phyloP scores from a whole-genome alignment of 2,329 filamentous ascomycete species.

The Beauveria asiatica region DNA sequence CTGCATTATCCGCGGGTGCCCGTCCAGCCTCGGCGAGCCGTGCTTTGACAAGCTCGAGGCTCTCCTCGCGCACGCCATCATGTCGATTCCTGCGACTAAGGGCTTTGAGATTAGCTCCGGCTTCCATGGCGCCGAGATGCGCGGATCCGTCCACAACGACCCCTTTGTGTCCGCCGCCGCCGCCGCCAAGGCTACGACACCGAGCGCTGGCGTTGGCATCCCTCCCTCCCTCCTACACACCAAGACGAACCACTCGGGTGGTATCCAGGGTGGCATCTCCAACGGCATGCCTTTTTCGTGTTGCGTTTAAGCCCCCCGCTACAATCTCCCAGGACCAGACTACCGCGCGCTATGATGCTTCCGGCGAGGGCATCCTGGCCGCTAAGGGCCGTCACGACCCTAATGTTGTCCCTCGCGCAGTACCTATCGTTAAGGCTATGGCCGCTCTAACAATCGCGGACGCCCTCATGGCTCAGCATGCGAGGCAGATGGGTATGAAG shows the following conservation, averaged over 20 bases:
- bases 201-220: conserved; percentile 25
- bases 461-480: conserved; percentile 74
- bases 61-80: conserved; percentile 83
- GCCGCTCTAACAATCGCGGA: conserved; percentile 81
- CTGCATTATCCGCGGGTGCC: conserved; percentile 82
- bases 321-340: conserved; percentile 86
- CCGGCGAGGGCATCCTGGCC: conserved; percentile 63
- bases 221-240: conserved; percentile 62
- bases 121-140: conserved; percentile 77
- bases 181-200: conserved; percentile 6
- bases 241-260: conserved; percentile 90
- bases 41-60: conserved; percentile 96
- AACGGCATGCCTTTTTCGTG: conserved; percentile 93
- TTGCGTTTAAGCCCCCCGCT: conserved; percentile 90
- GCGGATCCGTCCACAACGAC: conserved; percentile 89
- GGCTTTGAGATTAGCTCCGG: conserved; percentile 93
- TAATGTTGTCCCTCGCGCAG: conserved; percentile 68
- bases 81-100: conserved; percentile 90
- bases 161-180: conserved; percentile 28
- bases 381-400: conserved; percentile 94
- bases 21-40: conserved; percentile 82
- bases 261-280: conserved; percentile 89
- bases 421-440: conserved; percentile 84
- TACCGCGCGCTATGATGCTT: conserved; percentile 71
- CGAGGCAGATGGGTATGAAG: conserved; percentile 35